phyloP scores from a whole-genome alignment of 306 rosid genomes.

The Trifolium pratense region DNA sequence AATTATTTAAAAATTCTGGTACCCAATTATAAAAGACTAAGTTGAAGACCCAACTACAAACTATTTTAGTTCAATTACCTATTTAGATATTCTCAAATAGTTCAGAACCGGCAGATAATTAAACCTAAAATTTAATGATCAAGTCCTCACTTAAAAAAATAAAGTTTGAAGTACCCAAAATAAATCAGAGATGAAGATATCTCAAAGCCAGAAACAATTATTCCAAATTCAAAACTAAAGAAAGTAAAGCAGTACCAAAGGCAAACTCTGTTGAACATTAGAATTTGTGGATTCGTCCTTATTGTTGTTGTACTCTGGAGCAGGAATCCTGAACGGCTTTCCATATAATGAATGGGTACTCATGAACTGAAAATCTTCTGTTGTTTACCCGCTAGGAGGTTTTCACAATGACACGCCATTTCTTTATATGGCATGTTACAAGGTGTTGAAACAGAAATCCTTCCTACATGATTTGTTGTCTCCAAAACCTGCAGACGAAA shows the following conservation, averaged over 20 bases:
- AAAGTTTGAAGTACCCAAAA: no score
- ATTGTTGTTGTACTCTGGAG: slow-evolving; percentile 40
- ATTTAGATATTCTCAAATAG: no score
- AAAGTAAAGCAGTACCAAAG: slow-evolving; percentile 54
- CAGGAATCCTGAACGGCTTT: slow-evolving; percentile 43
- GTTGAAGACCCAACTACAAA: no score
- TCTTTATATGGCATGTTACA: slow-evolving; percentile 75
- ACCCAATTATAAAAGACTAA: neutral
- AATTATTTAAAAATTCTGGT: neutral
- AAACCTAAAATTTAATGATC: no score
- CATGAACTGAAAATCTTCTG: slow-evolving; percentile 68
- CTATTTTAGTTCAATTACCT: no score
- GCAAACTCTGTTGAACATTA: slow-evolving; percentile 40
- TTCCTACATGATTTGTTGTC: slow-evolving; percentile 68
- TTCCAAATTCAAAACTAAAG: slow-evolving; percentile 12
- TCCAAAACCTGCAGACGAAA: slow-evolving; percentile 60
- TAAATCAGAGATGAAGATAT: neutral
- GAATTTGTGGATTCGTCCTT: slow-evolving; percentile 44
- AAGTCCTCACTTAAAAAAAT: no score
- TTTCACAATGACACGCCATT: slow-evolving; percentile 86
- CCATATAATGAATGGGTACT: slow-evolving; percentile 46
- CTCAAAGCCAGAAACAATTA: slow-evolving; percentile 6
- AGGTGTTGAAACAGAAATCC: slow-evolving; percentile 66
- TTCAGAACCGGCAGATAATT: no score
- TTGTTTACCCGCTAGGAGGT: slow-evolving; percentile 75